These are phyloP conservation scores for Cichorium intybus DNA, from an alignment of 140 eudicot genomes.

Conservation along the genomic window DNA sequence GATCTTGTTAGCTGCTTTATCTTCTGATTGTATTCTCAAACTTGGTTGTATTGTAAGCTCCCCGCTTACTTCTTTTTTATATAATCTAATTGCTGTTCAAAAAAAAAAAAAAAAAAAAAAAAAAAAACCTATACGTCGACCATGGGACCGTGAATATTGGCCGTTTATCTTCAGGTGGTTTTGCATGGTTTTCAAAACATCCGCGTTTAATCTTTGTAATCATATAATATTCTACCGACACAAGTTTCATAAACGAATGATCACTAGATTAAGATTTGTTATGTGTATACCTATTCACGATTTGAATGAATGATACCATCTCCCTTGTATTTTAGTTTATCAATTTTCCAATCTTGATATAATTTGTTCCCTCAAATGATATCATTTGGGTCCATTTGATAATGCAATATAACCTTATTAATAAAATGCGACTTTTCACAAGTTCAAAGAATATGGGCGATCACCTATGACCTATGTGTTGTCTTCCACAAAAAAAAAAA, in stretches of 20 bases:
- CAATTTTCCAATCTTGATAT: not conserved
- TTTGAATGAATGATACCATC: not conserved
- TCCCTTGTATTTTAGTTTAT: not conserved
- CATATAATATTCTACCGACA: not conserved
- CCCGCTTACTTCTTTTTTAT: no score
- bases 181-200: no score
- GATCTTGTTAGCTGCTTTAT: no score
- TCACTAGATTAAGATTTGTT: not conserved
- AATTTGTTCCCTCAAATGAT: slow-evolving; percentile 3
- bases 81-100: no score
- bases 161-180: not conserved
- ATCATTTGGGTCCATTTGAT: slow-evolving; percentile 29
- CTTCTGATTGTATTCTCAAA: no score
- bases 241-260: not conserved
- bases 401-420: slow-evolving; percentile 20
- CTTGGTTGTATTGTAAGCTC: no score
- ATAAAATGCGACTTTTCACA: slow-evolving; percentile 7
- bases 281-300: not conserved
- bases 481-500: slow-evolving; percentile 14
- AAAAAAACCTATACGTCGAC: no score
- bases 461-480: slow-evolving; percentile 26
- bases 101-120: no score
- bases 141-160: not conserved
- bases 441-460: slow-evolving; percentile 21
- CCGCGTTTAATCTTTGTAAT: not conserved